These are phyloP conservation scores for Pseudopithomyces maydicus DNA, from an alignment of 2,329 filamentous ascomycete species.

Conservation along the genomic window DNA sequence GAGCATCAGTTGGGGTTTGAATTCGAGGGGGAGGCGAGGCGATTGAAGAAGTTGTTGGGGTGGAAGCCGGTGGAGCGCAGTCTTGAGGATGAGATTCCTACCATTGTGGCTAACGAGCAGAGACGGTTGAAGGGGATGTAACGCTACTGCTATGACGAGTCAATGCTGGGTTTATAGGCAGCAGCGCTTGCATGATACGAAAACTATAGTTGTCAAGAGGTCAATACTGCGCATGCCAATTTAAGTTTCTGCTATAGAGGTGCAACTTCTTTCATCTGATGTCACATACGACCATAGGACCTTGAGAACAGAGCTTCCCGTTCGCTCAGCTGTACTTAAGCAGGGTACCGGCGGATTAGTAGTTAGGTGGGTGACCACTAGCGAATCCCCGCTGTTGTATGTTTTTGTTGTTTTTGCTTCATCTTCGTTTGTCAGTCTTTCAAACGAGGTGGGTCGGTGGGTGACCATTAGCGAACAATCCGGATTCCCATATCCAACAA, in stretches of 20 bases:
- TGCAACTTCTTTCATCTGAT: not conserved
- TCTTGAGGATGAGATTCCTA: constrained; percentile 59
- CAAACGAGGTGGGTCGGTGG: not conserved
- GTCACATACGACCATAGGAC: constrained; percentile 4
- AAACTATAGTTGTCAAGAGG: not conserved
- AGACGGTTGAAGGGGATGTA: constrained; percentile 13
- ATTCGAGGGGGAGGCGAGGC: constrained; percentile 60
- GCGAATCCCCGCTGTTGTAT: constrained; percentile 1
- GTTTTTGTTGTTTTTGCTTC: not conserved
- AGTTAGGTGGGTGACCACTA: not conserved
- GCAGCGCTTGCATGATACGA: not conserved
- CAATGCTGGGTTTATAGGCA: not conserved
- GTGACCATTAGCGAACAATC: not conserved
- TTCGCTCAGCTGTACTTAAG: no score
- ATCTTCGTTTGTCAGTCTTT: not conserved
- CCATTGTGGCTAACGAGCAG: constrained; percentile 43
- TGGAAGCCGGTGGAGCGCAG: constrained; percentile 58
- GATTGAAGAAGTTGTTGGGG: constrained; percentile 60
- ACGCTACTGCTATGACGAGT: no score
- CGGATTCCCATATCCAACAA: not conserved
- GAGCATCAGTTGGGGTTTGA: constrained; percentile 63
- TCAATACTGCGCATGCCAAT: not conserved
- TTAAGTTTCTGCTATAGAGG: not conserved
- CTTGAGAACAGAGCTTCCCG: no score
- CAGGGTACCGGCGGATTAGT: no score